Percentiles rank a stretch among this genome's conserved stretches.
These are phyloP conservation scores for Lactarius quietus DNA, from an alignment of 768 basidiomycete species.

Conservation along the genomic window DNA sequence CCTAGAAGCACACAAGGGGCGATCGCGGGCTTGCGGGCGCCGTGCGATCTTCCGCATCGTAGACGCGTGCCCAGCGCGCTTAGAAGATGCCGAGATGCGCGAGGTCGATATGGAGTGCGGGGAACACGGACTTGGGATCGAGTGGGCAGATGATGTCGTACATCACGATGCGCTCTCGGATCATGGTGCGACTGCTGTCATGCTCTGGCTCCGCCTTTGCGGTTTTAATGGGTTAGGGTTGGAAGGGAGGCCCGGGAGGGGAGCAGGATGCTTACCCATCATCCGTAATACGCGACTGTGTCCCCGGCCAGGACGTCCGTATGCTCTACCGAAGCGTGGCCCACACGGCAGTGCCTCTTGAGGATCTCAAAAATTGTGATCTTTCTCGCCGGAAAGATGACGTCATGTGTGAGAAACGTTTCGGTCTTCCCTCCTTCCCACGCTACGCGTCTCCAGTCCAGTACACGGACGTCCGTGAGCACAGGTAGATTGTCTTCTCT, in stretches of 20 bases:
- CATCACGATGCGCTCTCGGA: constrained; percentile 85
- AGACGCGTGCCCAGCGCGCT: constrained; percentile 70
- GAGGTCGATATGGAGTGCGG: constrained; percentile 57
- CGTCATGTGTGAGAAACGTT: neutral
- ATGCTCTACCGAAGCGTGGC: constrained; percentile 18
- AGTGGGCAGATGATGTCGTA: constrained; percentile 73
- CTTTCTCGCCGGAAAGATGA: neutral
- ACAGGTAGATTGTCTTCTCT: too few species aligned
- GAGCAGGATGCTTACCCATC: constrained; percentile 38
- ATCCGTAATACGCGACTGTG: constrained; percentile 47
- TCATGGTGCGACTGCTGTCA: constrained; percentile 51
- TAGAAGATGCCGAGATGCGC: constrained; percentile 71
- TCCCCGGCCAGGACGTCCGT: constrained; percentile 52
- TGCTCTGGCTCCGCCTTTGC: constrained; percentile 30
- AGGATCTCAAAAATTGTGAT: neutral
- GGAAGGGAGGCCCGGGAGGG: too few species aligned
- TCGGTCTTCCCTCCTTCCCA: too few species aligned
- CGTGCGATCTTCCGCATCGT: constrained; percentile 65
- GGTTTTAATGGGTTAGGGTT: neutral
- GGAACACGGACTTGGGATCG: constrained; percentile 65
- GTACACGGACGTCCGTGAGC: too few species aligned
- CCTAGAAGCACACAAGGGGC: constrained; percentile 32
- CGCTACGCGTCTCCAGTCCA: too few species aligned
- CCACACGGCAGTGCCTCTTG: neutral
- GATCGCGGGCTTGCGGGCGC: constrained; percentile 57